Evolutionary conservation across 2,329 filamentous ascomycete species (phyloP).

Genomic region (Pseudopyricularia javanii): DNA sequence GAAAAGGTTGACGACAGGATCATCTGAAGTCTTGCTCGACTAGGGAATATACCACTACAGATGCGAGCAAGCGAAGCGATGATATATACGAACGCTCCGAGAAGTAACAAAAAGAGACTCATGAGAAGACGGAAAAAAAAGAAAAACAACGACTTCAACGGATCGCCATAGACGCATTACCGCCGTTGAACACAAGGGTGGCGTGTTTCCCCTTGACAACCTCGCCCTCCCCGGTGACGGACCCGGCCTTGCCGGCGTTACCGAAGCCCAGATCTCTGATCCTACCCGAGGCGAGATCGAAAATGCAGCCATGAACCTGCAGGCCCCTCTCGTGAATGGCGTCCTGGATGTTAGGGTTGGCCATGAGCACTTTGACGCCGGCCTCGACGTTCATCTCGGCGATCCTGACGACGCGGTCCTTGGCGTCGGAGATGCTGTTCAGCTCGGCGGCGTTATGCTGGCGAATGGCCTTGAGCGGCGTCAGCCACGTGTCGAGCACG

Average conservation of each 20-base stretch:
- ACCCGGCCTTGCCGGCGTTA: conserved; percentile 14
- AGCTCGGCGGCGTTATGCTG: conserved; percentile 41
- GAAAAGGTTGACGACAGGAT: not conserved
- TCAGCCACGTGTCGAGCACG: conserved; percentile 42
- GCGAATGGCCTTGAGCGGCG: conserved; percentile 33
- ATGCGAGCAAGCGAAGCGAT: not conserved
- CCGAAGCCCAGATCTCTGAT: conserved; percentile 36
- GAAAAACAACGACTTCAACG: conserved; percentile 7
- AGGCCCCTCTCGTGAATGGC: conserved; percentile 60
- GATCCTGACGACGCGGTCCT: conserved; percentile 45
- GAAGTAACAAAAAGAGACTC: not conserved
- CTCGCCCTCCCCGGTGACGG: conserved; percentile 12
- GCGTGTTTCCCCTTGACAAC: conserved; percentile 35
- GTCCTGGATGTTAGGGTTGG: conserved; percentile 57
- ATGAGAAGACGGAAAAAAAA: not conserved
- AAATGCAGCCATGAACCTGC: conserved; percentile 66
- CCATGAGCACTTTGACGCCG: conserved; percentile 54
- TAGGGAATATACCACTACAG: not conserved
- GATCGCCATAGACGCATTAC: conserved; percentile 22
- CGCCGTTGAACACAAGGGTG: conserved; percentile 34
- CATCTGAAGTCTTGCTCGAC: not conserved
- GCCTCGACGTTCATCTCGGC: conserved; percentile 67
- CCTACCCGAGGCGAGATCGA: conserved; percentile 44
- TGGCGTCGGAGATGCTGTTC: conserved; percentile 36
- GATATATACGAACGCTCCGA: not conserved